Evolutionary conservation across 495 filamentous ascomycete genomes (phyloP), one percentile per base, ranked within the genome.

Genomic region (Xylaria curta): DNA sequence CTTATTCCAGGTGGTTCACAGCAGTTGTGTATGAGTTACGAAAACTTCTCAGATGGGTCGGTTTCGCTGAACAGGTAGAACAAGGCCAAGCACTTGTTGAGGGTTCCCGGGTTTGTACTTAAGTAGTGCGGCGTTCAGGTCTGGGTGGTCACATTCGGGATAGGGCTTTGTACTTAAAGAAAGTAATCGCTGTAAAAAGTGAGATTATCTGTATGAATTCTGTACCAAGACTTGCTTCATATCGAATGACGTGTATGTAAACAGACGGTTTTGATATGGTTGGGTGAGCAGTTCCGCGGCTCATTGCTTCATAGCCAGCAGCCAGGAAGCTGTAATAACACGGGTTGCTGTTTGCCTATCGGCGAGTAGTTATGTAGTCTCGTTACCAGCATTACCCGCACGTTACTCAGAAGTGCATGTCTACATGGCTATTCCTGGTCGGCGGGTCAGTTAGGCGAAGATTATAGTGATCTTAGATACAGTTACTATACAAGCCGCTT

Each of bases 11-110:
- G 46, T 38, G 19, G 56, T 24, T 64, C 21, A 63, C 0, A 60
- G 59, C 60, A 64, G 44, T 64, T 70, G 68, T 70, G 68, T 70
- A 70, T 49, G 68, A 70, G 46, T 70, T 63, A 70, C 42, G 68
- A 70, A 70, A 64, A 70, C n/a, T 70, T 64, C 46, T n/a, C 63
- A 49, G 68, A 63, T 33, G 47, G 59, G 60, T 46, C 60, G 47
- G 68, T 46, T 15, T 38, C 13, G 68, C 68, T 26, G 21, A 56
- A 44, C 44, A 33, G 46, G 59, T 53, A 70, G 59, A 46, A 46
- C 47, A 64, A 64, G 59, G 59, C 31, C 51, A 44, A 5, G 33
- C 44, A 44, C 60, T 63, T 62, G 36, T 54, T 44, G 59, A 31
- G 33, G 56, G 44, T 38, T 44, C n/a, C 28, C 21, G 21, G 68